These are phyloP conservation scores for Colletotrichum sp. DNA, from an alignment of 2,329 filamentous ascomycete genomes.

Conservation along the genomic window DNA sequence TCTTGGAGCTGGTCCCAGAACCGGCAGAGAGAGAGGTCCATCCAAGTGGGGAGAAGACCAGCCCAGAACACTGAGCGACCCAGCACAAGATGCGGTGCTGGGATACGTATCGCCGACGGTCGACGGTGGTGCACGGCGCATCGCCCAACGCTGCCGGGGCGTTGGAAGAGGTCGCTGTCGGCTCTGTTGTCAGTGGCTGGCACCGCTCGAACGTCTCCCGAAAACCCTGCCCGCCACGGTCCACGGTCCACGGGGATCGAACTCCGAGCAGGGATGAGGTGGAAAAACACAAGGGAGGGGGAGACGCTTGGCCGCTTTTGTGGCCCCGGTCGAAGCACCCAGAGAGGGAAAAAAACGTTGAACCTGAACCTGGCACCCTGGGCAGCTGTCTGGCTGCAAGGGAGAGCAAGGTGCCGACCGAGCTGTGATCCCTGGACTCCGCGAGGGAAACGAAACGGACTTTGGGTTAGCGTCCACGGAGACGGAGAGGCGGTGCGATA, in stretches of 20 bases:
- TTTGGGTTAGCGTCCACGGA: neutral
- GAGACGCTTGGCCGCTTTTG: neutral
- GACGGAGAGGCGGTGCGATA: neutral
- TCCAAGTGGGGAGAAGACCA: conserved; percentile 1
- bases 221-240: conserved; percentile 4
- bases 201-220: neutral
- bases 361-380: neutral
- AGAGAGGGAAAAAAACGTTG: neutral
- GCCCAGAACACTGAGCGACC: conserved; percentile 13
- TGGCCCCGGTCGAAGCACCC: conserved; percentile 1
- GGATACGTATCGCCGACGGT: neutral
- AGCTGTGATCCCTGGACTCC: conserved; percentile 2
- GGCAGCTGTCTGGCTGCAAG: neutral
- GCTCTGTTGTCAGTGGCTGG: conserved; percentile 12
- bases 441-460: conserved; percentile 12
- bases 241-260: conserved; percentile 8
- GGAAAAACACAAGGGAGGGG: neutral
- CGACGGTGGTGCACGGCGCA: neutral
- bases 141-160: neutral
- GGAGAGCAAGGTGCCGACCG: neutral
- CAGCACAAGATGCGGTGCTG: neutral
- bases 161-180: neutral
- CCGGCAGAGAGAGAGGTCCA: conserved; percentile 3
- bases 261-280: conserved; percentile 8
- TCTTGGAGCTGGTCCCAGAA: conserved; percentile 9